phyloP scores from a whole-genome alignment of 2,329 filamentous ascomycete species.

The Decorospora gaudefroyi region DNA sequence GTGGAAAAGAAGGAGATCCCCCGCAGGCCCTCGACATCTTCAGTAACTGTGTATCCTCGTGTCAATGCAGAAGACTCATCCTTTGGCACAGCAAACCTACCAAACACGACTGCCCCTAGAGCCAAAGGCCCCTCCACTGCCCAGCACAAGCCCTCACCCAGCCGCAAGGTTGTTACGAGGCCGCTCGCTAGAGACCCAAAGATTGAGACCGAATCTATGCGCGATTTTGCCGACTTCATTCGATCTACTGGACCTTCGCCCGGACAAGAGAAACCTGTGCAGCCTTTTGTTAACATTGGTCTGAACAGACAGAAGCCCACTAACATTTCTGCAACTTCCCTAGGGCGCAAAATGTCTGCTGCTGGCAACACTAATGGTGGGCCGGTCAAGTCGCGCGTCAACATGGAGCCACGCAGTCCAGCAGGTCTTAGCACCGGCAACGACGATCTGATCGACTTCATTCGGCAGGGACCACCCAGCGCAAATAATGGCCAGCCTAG shows the following conservation, averaged over 20 bases:
- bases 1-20: slow-evolving; percentile 27
- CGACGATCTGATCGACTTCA: slow-evolving; percentile 92
- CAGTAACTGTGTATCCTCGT: slow-evolving; percentile 41
- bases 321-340: slow-evolving; percentile 31
- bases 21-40: slow-evolving; percentile 24
- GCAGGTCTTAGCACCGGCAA: slow-evolving; percentile 67
- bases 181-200: slow-evolving; percentile 71
- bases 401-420: slow-evolving; percentile 66
- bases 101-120: slow-evolving; percentile 29
- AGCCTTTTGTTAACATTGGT: slow-evolving; percentile 41
- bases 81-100: slow-evolving; percentile 35
- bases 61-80: slow-evolving; percentile 35
- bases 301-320: slow-evolving; percentile 22
- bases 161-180: slow-evolving; percentile 34
- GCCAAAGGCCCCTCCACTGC: slow-evolving; percentile 26
- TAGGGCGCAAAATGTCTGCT: slow-evolving; percentile 37
- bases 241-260: slow-evolving; percentile 71
- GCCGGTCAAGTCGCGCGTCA: slow-evolving; percentile 34
- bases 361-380: slow-evolving; percentile 26
- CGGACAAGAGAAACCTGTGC: slow-evolving; percentile 38
- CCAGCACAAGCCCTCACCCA: slow-evolving; percentile 31
- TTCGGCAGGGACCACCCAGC: slow-evolving; percentile 79
- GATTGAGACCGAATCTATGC: slow-evolving; percentile 69
- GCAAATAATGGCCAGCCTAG: slow-evolving; percentile 64
- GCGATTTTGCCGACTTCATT: slow-evolving; percentile 88